Base-by-base conservation (phyloP, 208 protist species). In the Trypanosoma theileri region DNA sequence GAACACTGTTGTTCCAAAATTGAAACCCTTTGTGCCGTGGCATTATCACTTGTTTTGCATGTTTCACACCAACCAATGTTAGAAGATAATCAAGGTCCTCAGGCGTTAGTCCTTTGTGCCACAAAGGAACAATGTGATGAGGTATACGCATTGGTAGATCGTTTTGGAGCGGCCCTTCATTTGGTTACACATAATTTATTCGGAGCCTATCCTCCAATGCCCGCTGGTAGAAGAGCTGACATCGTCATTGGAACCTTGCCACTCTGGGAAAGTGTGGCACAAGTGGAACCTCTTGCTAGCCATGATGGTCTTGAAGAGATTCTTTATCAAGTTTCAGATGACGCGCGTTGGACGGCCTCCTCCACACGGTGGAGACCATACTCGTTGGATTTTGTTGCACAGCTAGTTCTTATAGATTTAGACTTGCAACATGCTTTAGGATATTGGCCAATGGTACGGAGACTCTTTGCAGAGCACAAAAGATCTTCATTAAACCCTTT, bases 181-280 rank as follows among this genome's bases (percentile, higher is more conserved):
- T 69, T 93, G n/a, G 69, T 93, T 3, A 82, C 86, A 53, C 88
- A 93, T 77, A 93, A 93, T 35, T 63, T 93, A 57, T 93, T 90
- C 71, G 88, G 85, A 12, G 76, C 69, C 13, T 88, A 83, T 42
- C 88, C 88, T 35, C 69, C 82, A 8, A 85, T 90, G 50, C 82
- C 88, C 12, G 48, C 53, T 16, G 76, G 68, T 19, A 86, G 81
- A 69, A 78, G 73, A 16, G 84, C 88, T 0, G 88, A 93, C 55
- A 74, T 93, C 48, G 88, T 93, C n/a, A 81, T 93, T 3, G 88
- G 66, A 21, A 93, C 88, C 3, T 69, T 82, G 6, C 77, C 84
- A 22, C 59, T 93, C 28, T 93, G 88, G 88, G 84, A 88, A 59
- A 76, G 74, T 28, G 76, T 88, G 24, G 69, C 64, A 51, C 41